Conservation (phyloP, 257 asterid species). For the Leonotis leonurus region DNA sequence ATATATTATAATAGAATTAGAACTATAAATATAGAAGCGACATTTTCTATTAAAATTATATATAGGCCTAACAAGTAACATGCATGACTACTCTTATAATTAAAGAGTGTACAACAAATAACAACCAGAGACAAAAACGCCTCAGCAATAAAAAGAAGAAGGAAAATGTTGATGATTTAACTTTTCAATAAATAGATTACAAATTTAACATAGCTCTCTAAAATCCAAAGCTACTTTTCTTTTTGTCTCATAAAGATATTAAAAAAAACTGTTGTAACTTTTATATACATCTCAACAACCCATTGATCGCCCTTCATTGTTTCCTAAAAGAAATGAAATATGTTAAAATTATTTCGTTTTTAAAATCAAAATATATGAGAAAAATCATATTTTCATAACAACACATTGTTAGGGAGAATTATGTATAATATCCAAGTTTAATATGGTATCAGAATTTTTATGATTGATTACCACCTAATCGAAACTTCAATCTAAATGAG, state of each 20-base stretch:
- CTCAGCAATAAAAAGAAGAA: background rate
- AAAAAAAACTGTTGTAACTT: conserved; percentile 4
- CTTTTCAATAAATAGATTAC: background rate
- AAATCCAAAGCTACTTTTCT: background rate
- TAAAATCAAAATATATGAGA: too few species aligned
- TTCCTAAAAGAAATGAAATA: too few species aligned
- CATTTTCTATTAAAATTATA: background rate
- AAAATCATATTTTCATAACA: too few species aligned
- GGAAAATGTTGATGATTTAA: background rate
- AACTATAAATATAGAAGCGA: background rate
- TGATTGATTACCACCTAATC: too few species aligned
- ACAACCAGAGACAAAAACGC: background rate
- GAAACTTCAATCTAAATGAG: too few species aligned
- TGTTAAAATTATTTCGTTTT: too few species aligned
- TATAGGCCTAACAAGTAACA: background rate
- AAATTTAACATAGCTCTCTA: background rate
- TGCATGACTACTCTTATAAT: background rate
- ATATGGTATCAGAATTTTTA: too few species aligned
- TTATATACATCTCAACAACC: conserved; percentile 4
- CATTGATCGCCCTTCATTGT: background rate
- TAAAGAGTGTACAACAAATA: background rate
- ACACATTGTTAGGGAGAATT: too few species aligned
- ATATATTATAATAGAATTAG: background rate
- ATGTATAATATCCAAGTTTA: too few species aligned
- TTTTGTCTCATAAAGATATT: background rate